Percentiles rank a stretch among this genome's conserved stretches.
Conservation (phyloP, 1,284 basidiomycete species). For the Papiliotrema terrestris region DNA sequence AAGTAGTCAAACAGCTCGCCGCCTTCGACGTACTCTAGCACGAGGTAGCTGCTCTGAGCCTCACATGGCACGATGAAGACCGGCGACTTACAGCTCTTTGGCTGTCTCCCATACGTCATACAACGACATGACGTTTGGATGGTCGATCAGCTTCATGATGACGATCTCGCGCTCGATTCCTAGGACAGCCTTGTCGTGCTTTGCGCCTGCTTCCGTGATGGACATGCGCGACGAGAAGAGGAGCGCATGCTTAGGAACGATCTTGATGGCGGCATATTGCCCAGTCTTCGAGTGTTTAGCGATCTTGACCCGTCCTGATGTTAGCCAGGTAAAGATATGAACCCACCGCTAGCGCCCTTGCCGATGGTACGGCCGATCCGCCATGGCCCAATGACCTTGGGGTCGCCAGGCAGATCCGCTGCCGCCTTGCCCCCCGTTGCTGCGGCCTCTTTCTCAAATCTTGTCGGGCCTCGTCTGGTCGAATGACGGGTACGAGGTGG, state of each 20-base stretch:
- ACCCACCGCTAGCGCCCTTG: slow-evolving; percentile 79
- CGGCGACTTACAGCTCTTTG: slow-evolving; percentile 65
- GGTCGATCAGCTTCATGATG: slow-evolving; percentile 96
- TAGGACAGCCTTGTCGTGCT: slow-evolving; percentile 75
- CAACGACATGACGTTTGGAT: slow-evolving; percentile 87
- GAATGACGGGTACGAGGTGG: slow-evolving; percentile 22
- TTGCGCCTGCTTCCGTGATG: slow-evolving; percentile 57
- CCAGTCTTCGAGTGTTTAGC: slow-evolving; percentile 81
- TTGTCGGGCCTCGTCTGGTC: slow-evolving; percentile 18
- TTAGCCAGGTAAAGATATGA: neutral
- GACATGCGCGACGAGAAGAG: slow-evolving; percentile 64
- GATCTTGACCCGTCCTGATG: slow-evolving; percentile 77
- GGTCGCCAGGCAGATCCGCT: slow-evolving; percentile 44
- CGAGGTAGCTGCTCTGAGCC: slow-evolving; percentile 60
- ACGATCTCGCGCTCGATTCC: slow-evolving; percentile 94
- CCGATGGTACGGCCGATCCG: slow-evolving; percentile 90
- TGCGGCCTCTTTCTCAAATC: slow-evolving; percentile 34
- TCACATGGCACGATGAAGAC: neutral
- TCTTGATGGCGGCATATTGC: slow-evolving; percentile 90
- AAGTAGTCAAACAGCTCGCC: slow-evolving; percentile 95
- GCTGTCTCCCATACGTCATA: slow-evolving; percentile 98
- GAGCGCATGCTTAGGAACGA: slow-evolving; percentile 78
- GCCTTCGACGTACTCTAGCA: slow-evolving; percentile 93
- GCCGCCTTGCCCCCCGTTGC: slow-evolving; percentile 30
- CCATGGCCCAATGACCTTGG: slow-evolving; percentile 76